These are phyloP conservation scores for Blastobotrys malaysiensis DNA, from an alignment of 1,139 yeast genomes.

Conservation along the genomic window DNA sequence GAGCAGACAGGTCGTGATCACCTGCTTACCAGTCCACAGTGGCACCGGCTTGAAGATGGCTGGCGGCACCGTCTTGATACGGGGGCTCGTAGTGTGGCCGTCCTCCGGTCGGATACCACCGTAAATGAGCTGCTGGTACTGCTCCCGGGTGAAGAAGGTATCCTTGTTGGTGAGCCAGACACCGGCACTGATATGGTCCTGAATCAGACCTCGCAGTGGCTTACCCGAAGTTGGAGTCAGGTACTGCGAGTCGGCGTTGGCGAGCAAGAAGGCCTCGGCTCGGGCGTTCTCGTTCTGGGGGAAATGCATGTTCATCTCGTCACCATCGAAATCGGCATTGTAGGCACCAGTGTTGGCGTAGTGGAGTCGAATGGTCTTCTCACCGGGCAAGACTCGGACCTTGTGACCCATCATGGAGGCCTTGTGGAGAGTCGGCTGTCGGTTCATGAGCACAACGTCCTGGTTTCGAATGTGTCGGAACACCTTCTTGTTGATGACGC, in stretches of 20 bases:
- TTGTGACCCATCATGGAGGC: slow-evolving; percentile 99
- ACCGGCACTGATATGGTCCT: slow-evolving; percentile 98
- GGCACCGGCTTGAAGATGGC: slow-evolving; percentile 81
- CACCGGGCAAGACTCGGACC: slow-evolving; percentile 94
- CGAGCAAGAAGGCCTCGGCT: slow-evolving; percentile 91
- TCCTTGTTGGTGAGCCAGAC: slow-evolving; percentile 96
- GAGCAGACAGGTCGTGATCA: slow-evolving; percentile 76
- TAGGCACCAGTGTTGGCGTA: slow-evolving; percentile 99
- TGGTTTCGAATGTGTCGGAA: slow-evolving; percentile 89
- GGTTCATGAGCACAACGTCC: slow-evolving; percentile 95
- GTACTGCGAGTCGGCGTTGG: slow-evolving; percentile 95
- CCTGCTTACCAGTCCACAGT: slow-evolving; percentile 98
- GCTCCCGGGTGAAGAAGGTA: slow-evolving; percentile 81
- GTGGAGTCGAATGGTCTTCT: slow-evolving; percentile 92
- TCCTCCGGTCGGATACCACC: slow-evolving; percentile 97
- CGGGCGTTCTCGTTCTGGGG: slow-evolving; percentile 98
- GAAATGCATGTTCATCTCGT: slow-evolving; percentile 99
- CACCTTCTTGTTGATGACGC: slow-evolving; percentile 81
- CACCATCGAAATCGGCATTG: slow-evolving; percentile 99
- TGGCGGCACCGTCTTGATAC: slow-evolving; percentile 81
- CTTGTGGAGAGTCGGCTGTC: slow-evolving; percentile 98
- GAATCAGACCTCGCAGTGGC: slow-evolving; percentile 97
- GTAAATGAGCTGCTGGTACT: slow-evolving; percentile 88
- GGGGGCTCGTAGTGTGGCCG: slow-evolving; percentile 79
- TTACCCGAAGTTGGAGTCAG: slow-evolving; percentile 97